Evolutionary conservation across 305 asterid genomes (phyloP).

Genomic region (Fraxinus greggii): DNA sequence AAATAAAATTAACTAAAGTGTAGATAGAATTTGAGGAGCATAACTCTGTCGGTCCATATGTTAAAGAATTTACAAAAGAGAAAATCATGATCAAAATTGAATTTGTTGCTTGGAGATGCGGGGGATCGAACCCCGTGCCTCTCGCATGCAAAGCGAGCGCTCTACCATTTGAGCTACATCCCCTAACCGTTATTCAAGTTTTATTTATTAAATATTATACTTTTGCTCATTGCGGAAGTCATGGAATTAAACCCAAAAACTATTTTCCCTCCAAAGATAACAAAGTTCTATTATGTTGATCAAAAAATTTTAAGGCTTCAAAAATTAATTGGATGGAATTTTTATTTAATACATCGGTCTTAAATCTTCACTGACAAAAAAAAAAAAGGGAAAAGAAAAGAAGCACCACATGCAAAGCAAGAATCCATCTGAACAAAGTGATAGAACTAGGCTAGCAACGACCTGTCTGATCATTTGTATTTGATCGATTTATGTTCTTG

Average conservation of each 20-base stretch:
- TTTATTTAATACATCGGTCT: background rate
- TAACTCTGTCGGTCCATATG: background rate
- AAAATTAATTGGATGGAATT: background rate
- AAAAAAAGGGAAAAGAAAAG: too few species aligned
- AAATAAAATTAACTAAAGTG: background rate
- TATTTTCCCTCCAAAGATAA: background rate
- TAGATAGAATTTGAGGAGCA: background rate
- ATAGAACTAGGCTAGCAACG: background rate
- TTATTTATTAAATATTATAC: too few species aligned
- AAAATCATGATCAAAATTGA: background rate
- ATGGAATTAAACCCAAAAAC: background rate
- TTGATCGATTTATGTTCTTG: background rate
- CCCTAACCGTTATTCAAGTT: too few species aligned
- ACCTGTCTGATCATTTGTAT: background rate
- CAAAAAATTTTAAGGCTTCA: background rate
- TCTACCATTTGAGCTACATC: conserved; percentile 99
- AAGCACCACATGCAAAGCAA: background rate
- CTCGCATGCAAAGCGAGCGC: conserved; percentile 99
- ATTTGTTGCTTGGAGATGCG: conserved; percentile 19
- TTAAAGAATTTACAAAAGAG: background rate
- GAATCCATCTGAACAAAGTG: background rate
- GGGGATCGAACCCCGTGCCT: conserved; percentile 46
- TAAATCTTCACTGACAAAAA: background rate
- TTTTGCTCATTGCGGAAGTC: background rate
- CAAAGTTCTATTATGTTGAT: background rate